phyloP scores from a whole-genome alignment of 2,329 filamentous ascomycete species.

The Bipolaris victoriae region DNA sequence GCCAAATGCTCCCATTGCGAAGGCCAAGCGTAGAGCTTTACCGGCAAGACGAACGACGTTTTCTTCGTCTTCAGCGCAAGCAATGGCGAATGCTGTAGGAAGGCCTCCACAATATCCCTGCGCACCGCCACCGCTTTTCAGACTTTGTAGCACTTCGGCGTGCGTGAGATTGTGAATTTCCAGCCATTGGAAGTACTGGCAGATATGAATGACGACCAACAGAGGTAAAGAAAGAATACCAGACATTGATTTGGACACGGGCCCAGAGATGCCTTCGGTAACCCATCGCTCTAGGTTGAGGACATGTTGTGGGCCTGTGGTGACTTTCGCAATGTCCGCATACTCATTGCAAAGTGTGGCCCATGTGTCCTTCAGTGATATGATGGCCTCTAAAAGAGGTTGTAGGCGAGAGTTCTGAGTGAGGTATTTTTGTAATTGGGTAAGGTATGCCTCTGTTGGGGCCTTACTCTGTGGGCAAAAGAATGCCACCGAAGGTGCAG shows the following conservation, averaged over 20 bases:
- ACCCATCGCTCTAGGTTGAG: slow-evolving; percentile 20
- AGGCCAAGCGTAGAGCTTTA: slow-evolving; percentile 17
- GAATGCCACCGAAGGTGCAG: slow-evolving; percentile 21
- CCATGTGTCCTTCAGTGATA: slow-evolving; percentile 12
- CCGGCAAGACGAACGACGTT: slow-evolving; percentile 19
- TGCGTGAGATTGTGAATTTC: slow-evolving; percentile 17
- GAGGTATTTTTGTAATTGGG: slow-evolving; percentile 23
- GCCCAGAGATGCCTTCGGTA: slow-evolving; percentile 17
- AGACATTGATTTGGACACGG: slow-evolving; percentile 22
- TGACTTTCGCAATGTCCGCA: slow-evolving; percentile 16
- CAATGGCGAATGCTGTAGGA: slow-evolving; percentile 19
- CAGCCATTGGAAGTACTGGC: slow-evolving; percentile 32
- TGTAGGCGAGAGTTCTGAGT: slow-evolving; percentile 3
- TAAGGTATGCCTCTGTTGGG: slow-evolving; percentile 24
- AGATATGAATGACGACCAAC: slow-evolving; percentile 26
- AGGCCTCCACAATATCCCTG: slow-evolving; percentile 25
- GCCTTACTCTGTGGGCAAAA: slow-evolving; percentile 33
- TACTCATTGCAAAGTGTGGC: slow-evolving; percentile 8
- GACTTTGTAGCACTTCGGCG: slow-evolving; percentile 14
- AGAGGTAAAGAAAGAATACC: slow-evolving; percentile 25
- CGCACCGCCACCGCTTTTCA: slow-evolving; percentile 19
- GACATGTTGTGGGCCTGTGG: slow-evolving; percentile 10
- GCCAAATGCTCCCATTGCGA: slow-evolving; percentile 21
- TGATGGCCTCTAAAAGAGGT: slow-evolving; percentile 12
- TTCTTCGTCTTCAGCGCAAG: slow-evolving; percentile 22